Evolutionary conservation across 208 protist genomes (phyloP), one percentile per base, ranked within the genome.

Genomic region (Trypanosoma melophagium): DNA sequence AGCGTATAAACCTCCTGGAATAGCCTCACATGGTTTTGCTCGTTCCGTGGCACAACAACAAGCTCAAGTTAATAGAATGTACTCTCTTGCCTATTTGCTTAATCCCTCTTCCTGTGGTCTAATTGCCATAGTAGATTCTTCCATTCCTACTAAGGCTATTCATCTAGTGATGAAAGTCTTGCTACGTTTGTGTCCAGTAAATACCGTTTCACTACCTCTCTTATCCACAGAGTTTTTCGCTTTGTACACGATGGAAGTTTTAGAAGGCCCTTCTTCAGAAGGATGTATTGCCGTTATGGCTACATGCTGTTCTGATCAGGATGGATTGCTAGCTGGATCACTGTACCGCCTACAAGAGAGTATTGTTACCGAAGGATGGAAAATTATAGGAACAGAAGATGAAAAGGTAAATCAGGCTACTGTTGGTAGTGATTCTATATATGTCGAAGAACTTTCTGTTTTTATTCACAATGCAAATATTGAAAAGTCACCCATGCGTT

Each of bases 321-420:
- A 68, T 53, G 70, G 49, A 22, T 40, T 70, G 53, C 73, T 81
- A 0, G 60, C 63, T 4, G 80, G 77, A 53, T 76, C 70, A 40
- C 52, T 87, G 40, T 77, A 78, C 10, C 66, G 55, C 5, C 45
- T 89, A 49, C 80, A 79, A 60, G 53, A 66, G 31, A 69, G 62
- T 41, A 35, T 87, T 28, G 80, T 80, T 24, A 60, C 80, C 3
- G 87, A 90, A 52, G 84, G 87, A 19, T 93, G 87, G 87, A 17
- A 70, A 80, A 69, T 61, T 28, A 21, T 80, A 77, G 52, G 63
- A 47, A 17, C 68, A 52, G 70, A 67, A 3, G 44, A 19, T 1
- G 13, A 22, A 9, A 38, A 63, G 17, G 50, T 1, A 31, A 24
- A 55, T 24, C 1, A 55, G 1, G 1, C 12, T 55, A 55, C 17